Conservation (phyloP, 2,329 filamentous ascomycete genomes). For the Arthrinium phaeospermum region DNA sequence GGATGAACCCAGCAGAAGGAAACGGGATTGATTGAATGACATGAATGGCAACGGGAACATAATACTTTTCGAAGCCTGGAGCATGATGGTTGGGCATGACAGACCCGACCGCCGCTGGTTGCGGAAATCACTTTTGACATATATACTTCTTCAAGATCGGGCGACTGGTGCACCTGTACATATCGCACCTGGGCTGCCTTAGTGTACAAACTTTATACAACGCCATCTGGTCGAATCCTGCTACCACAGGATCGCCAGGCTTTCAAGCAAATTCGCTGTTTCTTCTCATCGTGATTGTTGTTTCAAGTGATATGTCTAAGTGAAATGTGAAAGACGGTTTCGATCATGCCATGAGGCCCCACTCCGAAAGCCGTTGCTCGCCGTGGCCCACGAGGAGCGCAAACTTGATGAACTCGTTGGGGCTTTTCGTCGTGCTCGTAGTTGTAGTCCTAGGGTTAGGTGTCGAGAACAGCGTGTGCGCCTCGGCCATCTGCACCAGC, state of each 20-base stretch:
- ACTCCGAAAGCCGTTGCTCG: neutral
- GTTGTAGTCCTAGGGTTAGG: too few relatives aligned
- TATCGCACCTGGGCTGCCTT: conserved; percentile 4
- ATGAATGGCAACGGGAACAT: neutral
- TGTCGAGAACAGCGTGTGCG: neutral
- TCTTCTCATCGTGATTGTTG: neutral
- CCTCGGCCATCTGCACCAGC: conserved; percentile 8
- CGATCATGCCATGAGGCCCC: neutral
- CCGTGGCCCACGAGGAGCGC: conserved; percentile 9
- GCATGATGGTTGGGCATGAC: neutral
- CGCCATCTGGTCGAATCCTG: too few relatives aligned
- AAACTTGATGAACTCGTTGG: conserved; percentile 18
- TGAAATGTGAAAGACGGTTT: neutral
- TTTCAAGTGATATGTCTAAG: neutral
- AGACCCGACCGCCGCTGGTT: conserved; percentile 4
- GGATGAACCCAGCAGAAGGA: neutral
- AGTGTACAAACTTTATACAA: conserved; percentile 10
- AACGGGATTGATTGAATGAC: neutral
- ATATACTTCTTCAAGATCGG: neutral
- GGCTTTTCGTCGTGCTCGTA: neutral
- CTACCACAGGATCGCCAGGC: neutral
- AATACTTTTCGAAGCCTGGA: neutral
- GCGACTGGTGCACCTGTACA: conserved; percentile 1
- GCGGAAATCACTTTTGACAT: neutral
- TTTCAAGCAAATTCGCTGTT: neutral